phyloP scores from a whole-genome alignment of 2,329 filamentous ascomycete species.

The Aspergillus viridinutans region DNA sequence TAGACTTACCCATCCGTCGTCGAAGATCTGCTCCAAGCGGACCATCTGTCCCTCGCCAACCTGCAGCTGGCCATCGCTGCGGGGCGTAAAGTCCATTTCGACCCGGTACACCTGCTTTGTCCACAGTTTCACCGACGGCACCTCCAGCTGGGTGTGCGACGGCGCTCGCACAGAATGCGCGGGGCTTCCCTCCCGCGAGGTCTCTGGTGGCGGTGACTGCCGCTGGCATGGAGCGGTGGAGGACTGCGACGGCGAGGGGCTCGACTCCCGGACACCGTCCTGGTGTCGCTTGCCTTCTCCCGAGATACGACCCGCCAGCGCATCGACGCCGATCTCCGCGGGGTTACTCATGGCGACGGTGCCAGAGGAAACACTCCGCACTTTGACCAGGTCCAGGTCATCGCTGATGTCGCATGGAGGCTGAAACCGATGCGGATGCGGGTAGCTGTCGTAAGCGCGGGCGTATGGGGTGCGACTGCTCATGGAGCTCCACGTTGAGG shows the following conservation, averaged over 20 bases:
- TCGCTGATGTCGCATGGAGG: not conserved
- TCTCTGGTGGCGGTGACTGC: not conserved
- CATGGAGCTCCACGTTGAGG: not conserved
- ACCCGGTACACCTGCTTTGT: not conserved
- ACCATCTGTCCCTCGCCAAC: not conserved
- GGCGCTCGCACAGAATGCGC: not conserved
- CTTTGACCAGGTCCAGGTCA: not conserved
- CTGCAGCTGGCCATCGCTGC: not conserved
- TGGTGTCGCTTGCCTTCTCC: not conserved
- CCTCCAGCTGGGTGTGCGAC: not conserved
- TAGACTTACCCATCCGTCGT: not conserved
- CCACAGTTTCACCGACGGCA: not conserved
- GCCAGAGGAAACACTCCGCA: not conserved
- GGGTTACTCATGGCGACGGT: not conserved
- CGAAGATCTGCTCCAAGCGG: not conserved
- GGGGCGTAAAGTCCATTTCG: not conserved
- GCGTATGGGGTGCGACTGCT: not conserved
- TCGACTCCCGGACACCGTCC: not conserved
- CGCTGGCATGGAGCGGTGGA: not conserved
- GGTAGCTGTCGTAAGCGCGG: not conserved
- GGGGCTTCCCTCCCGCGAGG: not conserved
- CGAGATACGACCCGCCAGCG: not conserved
- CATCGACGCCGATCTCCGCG: not conserved
- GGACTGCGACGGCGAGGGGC: not conserved
- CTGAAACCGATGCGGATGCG: not conserved